Conservation (phyloP, 495 filamentous ascomycete genomes). For the Neurospora sp. region DNA sequence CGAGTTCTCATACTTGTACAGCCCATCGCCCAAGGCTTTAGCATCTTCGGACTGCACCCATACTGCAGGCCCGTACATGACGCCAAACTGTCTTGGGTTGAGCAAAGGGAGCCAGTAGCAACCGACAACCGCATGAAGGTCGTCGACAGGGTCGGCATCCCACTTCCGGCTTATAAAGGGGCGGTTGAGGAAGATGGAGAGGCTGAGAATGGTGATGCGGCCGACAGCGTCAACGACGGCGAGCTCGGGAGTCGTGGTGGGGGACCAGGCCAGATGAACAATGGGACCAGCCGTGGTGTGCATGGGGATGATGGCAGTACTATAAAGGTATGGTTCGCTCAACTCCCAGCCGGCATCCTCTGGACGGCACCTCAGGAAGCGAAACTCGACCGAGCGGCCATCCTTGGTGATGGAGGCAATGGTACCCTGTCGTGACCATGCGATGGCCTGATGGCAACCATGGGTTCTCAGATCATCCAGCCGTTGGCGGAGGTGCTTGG, state of each 20-base stretch:
- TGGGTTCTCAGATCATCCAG: constrained; percentile 67
- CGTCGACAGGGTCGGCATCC: constrained; percentile 52
- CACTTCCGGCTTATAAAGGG: constrained; percentile 45
- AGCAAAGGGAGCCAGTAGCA: constrained; percentile 67
- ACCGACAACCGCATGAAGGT: constrained; percentile 67
- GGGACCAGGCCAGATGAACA: constrained; percentile 73
- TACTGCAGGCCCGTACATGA: constrained; percentile 34
- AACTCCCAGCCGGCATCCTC: constrained; percentile 70
- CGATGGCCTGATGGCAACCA: constrained; percentile 79
- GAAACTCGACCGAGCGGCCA: constrained; percentile 55
- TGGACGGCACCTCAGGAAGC: constrained; percentile 58
- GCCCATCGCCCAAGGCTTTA: background rate
- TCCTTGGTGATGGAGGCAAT: constrained; percentile 74
- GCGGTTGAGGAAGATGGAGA: constrained; percentile 55
- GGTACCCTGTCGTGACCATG: constrained; percentile 83
- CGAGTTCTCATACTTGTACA: constrained; percentile 33
- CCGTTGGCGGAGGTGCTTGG: constrained; percentile 59
- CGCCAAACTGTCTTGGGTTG: constrained; percentile 29
- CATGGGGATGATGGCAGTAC: constrained; percentile 21
- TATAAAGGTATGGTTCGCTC: constrained; percentile 44
- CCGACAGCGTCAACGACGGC: constrained; percentile 67
- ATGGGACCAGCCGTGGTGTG: constrained; percentile 43
- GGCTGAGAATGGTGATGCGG: constrained; percentile 56
- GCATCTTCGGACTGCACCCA: constrained; percentile 23
- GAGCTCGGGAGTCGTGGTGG: constrained; percentile 54